Evolutionary conservation across 164 flowering plant genomes (phyloP).

Genomic region (Umbilicus rupestris): DNA sequence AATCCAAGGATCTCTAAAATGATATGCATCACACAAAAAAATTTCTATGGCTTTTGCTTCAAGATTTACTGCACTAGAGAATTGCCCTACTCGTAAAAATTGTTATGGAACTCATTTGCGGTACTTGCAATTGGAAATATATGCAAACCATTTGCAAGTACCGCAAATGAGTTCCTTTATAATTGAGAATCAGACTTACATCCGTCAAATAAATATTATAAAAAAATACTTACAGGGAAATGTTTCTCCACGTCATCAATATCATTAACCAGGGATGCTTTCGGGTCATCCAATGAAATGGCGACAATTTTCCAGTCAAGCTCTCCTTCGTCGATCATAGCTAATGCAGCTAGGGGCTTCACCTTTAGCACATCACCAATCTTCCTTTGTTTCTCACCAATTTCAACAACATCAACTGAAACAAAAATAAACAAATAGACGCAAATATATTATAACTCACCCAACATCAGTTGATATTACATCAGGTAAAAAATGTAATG

Average conservation of each 20-base stretch:
- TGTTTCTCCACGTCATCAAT: conserved; percentile 88
- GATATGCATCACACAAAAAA: too few species aligned
- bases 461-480: not conserved
- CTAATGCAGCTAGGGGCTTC: conserved; percentile 86
- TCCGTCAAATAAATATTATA: too few species aligned
- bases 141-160: too few species aligned
- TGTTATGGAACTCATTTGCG: too few species aligned
- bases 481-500: not conserved
- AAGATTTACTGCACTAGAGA: too few species aligned
- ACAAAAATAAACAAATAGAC: not conserved
- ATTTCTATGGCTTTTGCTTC: too few species aligned
- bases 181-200: too few species aligned
- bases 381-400: conserved; percentile 61
- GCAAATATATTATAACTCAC: not conserved
- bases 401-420: conserved; percentile 98
- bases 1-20: too few species aligned
- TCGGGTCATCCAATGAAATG: conserved; percentile 91
- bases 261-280: conserved; percentile 82
- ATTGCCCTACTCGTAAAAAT: too few species aligned
- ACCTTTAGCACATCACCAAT: conserved; percentile 78
- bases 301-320: conserved; percentile 99
- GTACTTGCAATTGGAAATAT: too few species aligned
- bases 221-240: conserved; percentile 71
- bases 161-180: too few species aligned
- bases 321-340: conserved; percentile 98